Evolutionary conservation across 2,329 filamentous ascomycete species (phyloP).

Genomic region (Bimuria novae-zelandiae): DNA sequence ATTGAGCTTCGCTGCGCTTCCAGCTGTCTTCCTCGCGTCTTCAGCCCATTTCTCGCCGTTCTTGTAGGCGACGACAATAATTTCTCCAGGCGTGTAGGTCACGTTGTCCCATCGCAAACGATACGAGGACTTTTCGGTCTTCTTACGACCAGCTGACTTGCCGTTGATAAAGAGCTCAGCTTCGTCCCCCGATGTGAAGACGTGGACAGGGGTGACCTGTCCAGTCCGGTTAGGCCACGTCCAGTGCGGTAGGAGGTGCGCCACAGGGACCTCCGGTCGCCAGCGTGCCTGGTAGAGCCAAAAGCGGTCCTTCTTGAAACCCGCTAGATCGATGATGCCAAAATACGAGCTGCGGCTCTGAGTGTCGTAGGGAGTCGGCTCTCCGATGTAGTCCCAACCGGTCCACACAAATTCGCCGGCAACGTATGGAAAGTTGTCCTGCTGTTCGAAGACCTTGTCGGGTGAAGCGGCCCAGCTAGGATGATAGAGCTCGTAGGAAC

Average conservation of each 20-base stretch:
- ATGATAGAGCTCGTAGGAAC: conserved; percentile 59
- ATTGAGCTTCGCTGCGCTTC: conserved; percentile 45
- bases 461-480: conserved; percentile 54
- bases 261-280: conserved; percentile 54
- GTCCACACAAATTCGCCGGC: conserved; percentile 62
- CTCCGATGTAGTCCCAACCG: conserved; percentile 57
- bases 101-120: conserved; percentile 61
- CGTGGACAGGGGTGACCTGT: conserved; percentile 58
- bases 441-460: conserved; percentile 58
- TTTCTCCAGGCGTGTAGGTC: conserved; percentile 53
- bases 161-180: conserved; percentile 62
- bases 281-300: conserved; percentile 61
- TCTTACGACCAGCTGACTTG: conserved; percentile 50
- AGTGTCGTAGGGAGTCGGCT: conserved; percentile 55
- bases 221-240: conserved; percentile 57
- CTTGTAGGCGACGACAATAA: conserved; percentile 56
- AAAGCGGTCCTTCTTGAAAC: conserved; percentile 62
- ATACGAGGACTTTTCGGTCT: conserved; percentile 47
- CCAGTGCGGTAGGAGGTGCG: conserved; percentile 63
- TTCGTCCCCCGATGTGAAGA: conserved; percentile 58
- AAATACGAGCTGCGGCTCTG: conserved; percentile 58
- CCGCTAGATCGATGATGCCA: conserved; percentile 62
- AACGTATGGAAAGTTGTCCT: conserved; percentile 56
- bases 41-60: conserved; percentile 54
- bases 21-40: conserved; percentile 50